Evolutionary conservation across 2,329 filamentous ascomycete genomes (phyloP), one percentile per base, ranked within the genome.

Genomic region (Orbilia oligospora): DNA sequence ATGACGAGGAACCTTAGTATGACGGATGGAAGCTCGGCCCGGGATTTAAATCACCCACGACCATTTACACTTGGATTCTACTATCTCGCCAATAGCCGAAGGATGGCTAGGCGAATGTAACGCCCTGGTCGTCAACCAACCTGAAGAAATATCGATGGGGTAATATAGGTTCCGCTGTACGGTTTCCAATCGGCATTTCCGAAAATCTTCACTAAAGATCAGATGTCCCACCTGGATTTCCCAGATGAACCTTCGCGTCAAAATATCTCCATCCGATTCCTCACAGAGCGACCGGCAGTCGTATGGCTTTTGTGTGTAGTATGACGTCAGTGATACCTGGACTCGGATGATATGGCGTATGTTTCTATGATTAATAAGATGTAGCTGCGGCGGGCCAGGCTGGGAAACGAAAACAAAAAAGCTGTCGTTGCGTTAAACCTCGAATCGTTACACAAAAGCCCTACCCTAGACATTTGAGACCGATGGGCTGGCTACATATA

Each of bases 1-100:
- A 78, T 18, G 67, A 71, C 16, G 68, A 71, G n/a, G 67, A 67
- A 20, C 27, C 56, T 8, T n/a, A 44, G 12, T 27, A 65, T 16
- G 33, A 72, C 30, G 65, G 24, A 65, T 10, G 27, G 38, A 56
- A n/a, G 9, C 64, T 27, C 20, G 36, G 5, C 9, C 16, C 5
- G n/a, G 27, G 16, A 33, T 33, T 36, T 8, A 9, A 18, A 36
- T 4, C 24, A 8, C 33, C 51, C 16, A 33, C 2, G 27, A 9
- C 4, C 6, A 8, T 36, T 55, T 16, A 18, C 44, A 27, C 24
- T 36, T 8, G 27, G 8, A 44, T 22, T 1, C 22, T 27, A 27
- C 22, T 22, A 3, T 16, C 12, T 53, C 20, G 10, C 20, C 1
- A 22, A 1, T 12, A 18, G 33, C 14, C 18, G 18, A 5, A 55